phyloP scores from a whole-genome alignment of 73 alveolate genomes.

The Halteria grandinella region DNA sequence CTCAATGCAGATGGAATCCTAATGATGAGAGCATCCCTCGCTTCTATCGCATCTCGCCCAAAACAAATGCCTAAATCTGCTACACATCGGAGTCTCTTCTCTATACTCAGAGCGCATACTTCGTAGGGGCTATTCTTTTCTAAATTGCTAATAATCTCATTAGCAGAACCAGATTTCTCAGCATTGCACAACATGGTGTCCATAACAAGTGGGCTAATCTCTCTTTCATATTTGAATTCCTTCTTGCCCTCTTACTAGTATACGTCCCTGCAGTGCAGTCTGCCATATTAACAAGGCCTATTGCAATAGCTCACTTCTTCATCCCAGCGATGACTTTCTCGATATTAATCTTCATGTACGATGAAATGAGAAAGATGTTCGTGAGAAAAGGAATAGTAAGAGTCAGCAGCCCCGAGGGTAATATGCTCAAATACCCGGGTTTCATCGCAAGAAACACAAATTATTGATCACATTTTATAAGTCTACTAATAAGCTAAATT shows the following conservation, averaged over 20 bases:
- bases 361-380: conserved; percentile 79
- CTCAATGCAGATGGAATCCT: conserved; percentile 65
- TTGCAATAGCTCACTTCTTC: conserved; percentile 75
- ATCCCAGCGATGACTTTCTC: conserved; percentile 70
- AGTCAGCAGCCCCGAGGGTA: background rate
- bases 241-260: conserved; percentile 50
- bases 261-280: conserved; percentile 65
- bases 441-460: conserved; percentile 66
- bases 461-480: conserved; percentile 58
- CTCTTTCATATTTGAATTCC: conserved; percentile 69
- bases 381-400: conserved; percentile 68
- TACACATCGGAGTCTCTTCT: conserved; percentile 93
- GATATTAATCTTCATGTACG: conserved; percentile 65
- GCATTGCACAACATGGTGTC: conserved; percentile 65
- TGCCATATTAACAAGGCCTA: conserved; percentile 77
- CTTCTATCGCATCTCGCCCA: conserved; percentile 49
- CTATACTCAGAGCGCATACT: conserved; percentile 92
- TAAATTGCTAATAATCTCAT: conserved; percentile 87
- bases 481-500: no score
- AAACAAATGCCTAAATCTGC: conserved; percentile 67
- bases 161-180: conserved; percentile 82
- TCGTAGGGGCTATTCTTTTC: conserved; percentile 81
- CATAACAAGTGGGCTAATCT: conserved; percentile 58
- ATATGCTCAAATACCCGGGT: conserved; percentile 52
- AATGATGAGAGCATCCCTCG: conserved; percentile 45